A percentile compares a stretch with the other conserved stretches of the same genome.
Conservation (phyloP, 2,329 filamentous ascomycete species). For the Trichophyton equinum region DNA sequence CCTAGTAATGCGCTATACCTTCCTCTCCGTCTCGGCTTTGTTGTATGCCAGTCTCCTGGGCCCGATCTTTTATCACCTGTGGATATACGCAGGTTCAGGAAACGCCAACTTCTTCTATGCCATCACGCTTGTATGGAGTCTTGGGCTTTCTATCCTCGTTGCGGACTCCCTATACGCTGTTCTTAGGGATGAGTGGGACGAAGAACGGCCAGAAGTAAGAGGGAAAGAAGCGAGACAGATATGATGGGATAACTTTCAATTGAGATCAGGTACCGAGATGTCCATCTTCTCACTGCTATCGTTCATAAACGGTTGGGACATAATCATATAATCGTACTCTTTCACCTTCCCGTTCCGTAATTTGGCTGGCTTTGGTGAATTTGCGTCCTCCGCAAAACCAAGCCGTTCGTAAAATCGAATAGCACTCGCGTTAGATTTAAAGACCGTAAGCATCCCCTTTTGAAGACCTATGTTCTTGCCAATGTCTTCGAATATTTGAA, state of each 20-base stretch:
- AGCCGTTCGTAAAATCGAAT: constrained; percentile 38
- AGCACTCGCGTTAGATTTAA: constrained; percentile 39
- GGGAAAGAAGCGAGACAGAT: constrained; percentile 82
- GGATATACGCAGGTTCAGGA: constrained; percentile 95
- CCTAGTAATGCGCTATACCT: constrained; percentile 80
- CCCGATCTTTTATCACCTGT: constrained; percentile 90
- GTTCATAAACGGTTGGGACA: constrained; percentile 35
- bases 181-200: constrained; percentile 84
- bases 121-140: constrained; percentile 95
- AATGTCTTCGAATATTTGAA: constrained; percentile 37
- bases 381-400: constrained; percentile 42
- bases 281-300: neutral
- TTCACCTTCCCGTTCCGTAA: constrained; percentile 39
- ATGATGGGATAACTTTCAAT: constrained; percentile 25
- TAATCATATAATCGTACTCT: constrained; percentile 40
- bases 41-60: constrained; percentile 81
- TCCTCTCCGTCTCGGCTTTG: constrained; percentile 68
- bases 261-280: neutral
- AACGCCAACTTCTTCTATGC: constrained; percentile 99
- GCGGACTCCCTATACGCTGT: constrained; percentile 82
- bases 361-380: constrained; percentile 38
- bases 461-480: constrained; percentile 36
- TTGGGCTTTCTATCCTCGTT: constrained; percentile 75
- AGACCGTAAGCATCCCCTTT: constrained; percentile 51
- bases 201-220: constrained; percentile 76